Percentiles rank a stretch among this genome's conserved stretches.
phyloP scores from a whole-genome alignment of 305 asterid species.

The Euphrasia arctica region DNA sequence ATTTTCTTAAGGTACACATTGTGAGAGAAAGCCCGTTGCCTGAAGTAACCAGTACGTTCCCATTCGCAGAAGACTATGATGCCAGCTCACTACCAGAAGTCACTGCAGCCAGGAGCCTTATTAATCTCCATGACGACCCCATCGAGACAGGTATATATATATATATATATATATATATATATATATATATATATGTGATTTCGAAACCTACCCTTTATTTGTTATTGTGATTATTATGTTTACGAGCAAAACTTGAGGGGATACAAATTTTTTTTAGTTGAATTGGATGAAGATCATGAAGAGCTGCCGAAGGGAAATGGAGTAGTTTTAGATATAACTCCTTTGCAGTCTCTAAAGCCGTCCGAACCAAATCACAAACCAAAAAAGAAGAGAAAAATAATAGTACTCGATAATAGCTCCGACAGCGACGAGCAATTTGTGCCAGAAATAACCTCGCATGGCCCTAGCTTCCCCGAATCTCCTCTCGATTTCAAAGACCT shows the following conservation, averaged over 20 bases:
- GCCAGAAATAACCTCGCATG: constrained; percentile 25
- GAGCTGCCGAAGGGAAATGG: constrained; percentile 21
- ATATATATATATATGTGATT: too few species aligned
- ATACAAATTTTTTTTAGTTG: not conserved
- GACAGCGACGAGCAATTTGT: not conserved
- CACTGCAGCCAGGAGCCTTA: constrained; percentile 39
- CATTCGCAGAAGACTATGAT: constrained; percentile 40
- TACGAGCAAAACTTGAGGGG: not conserved
- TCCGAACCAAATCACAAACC: not conserved
- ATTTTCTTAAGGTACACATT: constrained; percentile 45
- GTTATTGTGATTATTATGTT: not conserved
- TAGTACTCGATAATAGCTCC: not conserved
- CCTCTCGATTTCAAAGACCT: constrained; percentile 38
- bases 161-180: too few species aligned
- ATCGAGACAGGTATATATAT: constrained; percentile 29
- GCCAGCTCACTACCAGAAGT: constrained; percentile 27
- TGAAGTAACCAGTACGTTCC: not conserved
- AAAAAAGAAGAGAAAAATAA: constrained; percentile 13
- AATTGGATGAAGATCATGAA: constrained; percentile 22
- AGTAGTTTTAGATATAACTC: constrained; percentile 9
- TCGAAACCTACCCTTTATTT: not conserved
- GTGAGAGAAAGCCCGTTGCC: constrained; percentile 32
- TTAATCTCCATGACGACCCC: constrained; percentile 28
- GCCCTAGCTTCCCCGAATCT: constrained; percentile 33
- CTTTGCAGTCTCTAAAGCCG: constrained; percentile 11